Percentiles rank a stretch among this genome's conserved stretches.
Evolutionary conservation across 2,329 filamentous ascomycete genomes (phyloP).

Genomic region (Coleophoma crateriformis): DNA sequence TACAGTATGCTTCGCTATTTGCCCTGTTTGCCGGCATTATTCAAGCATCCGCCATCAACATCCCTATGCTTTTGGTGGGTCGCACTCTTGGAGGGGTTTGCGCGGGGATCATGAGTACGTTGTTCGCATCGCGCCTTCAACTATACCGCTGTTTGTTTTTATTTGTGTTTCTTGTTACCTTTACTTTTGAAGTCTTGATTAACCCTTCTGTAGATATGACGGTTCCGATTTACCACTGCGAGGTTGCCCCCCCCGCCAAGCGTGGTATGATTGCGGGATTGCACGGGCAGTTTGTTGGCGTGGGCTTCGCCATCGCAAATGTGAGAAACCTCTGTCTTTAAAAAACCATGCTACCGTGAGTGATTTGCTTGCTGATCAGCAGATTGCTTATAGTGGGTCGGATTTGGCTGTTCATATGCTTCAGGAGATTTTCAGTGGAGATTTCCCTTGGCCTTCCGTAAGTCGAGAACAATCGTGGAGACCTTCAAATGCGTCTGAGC

Average conservation of each 20-base stretch:
- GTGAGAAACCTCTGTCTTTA: neutral
- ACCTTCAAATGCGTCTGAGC: neutral
- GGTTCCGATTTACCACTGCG: slow-evolving; percentile 16
- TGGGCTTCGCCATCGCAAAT: slow-evolving; percentile 48
- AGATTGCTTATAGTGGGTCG: neutral
- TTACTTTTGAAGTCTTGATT: neutral
- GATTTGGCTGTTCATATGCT: neutral
- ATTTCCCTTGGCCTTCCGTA: neutral
- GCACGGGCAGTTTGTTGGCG: slow-evolving; percentile 40
- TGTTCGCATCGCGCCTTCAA: no score
- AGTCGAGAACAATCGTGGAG: neutral
- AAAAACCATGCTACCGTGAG: neutral
- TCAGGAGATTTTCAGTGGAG: neutral
- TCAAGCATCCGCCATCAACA: neutral
- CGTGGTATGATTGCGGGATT: slow-evolving; percentile 24
- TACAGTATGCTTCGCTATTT: neutral
- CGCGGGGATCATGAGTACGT: neutral
- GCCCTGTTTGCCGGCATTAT: neutral
- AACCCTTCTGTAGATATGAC: neutral
- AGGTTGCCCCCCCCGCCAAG: slow-evolving; percentile 11
- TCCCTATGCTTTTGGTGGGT: neutral
- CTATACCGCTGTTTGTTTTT: no score
- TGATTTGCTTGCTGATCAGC: neutral
- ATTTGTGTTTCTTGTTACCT: no score
- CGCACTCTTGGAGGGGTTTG: neutral